A percentile compares a stretch with the other conserved stretches of the same genome.
Evolutionary conservation across 2,329 filamentous ascomycete genomes (phyloP).

Genomic region (Aspergillus piperis): DNA sequence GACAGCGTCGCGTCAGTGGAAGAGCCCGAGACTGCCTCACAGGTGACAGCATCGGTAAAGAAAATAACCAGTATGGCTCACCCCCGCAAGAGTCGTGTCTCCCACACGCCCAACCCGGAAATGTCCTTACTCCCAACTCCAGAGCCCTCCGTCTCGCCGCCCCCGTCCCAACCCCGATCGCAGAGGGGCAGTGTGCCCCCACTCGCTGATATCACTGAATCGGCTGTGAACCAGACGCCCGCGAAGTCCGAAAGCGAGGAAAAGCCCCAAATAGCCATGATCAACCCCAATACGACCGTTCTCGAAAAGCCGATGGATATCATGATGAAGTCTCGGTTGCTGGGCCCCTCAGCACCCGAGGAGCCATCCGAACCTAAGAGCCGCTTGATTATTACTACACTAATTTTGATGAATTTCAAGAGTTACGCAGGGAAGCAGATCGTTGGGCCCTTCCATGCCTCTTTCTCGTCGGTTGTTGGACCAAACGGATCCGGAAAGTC

Average conservation of each 20-base stretch:
- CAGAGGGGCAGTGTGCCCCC: slow-evolving; percentile 56
- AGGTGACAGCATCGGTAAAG: slow-evolving; percentile 57
- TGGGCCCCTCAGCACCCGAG: slow-evolving; percentile 63
- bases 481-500: slow-evolving; percentile 98
- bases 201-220: slow-evolving; percentile 71
- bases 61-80: slow-evolving; percentile 66
- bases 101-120: slow-evolving; percentile 42
- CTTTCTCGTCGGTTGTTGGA: slow-evolving; percentile 96
- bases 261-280: slow-evolving; percentile 58
- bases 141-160: slow-evolving; percentile 56
- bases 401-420: slow-evolving; percentile 96
- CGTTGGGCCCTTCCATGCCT: slow-evolving; percentile 94
- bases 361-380: slow-evolving; percentile 77
- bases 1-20: slow-evolving; percentile 39
- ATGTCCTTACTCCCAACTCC: slow-evolving; percentile 50
- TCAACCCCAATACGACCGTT: slow-evolving; percentile 74
- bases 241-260: slow-evolving; percentile 45
- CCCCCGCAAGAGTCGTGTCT: slow-evolving; percentile 45
- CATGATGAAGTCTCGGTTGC: slow-evolving; percentile 78
- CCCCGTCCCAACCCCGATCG: slow-evolving; percentile 44
- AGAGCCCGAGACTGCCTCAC: slow-evolving; percentile 57
- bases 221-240: slow-evolving; percentile 64
- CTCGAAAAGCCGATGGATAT: slow-evolving; percentile 93
- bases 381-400: slow-evolving; percentile 87
- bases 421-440: slow-evolving; percentile 95